Evolutionary conservation across 495 filamentous ascomycete species (phyloP), one percentile per base, ranked within the genome.

Genomic region (Polyplosphaeria fusca): DNA sequence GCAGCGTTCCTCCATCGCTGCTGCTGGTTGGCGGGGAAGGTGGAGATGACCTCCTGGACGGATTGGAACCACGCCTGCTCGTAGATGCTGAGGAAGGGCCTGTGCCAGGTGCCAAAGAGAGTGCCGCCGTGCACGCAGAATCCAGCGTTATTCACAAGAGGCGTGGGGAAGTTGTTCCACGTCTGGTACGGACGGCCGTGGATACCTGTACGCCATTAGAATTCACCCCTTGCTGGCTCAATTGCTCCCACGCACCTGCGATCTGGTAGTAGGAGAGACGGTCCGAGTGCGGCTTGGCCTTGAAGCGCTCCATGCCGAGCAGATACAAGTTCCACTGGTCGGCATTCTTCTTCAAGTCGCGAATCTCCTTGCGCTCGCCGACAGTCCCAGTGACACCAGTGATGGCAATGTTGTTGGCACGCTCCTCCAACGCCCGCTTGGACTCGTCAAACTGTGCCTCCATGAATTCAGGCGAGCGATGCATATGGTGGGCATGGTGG

Each of bases 51-150:
- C 25, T 57, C 65, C 55, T 78, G 72, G 24, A 79, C 71, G 32
- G 78, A 68, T 16, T 67, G 68, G 56, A 74, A 79, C 45, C 84
- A 65, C 4, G 77, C 73, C 81, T 85, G 81, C 82, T 88, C 86
- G 59, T 79, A 82, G 41, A 88, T 67, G 40, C 77, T 77, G 52
- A 88, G 75, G 67, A 87, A 89, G 14, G 84, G 80, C 45, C 86
- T 76, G 72, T 89, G 86, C 86, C 86, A 89, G 24, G 83, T 76
- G 41, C 79, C 76, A 61, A 88, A 88, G 38, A 89, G 71, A 30
- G 77, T 76, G 13, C 79, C 83, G 18, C 73, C 71, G 68, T 89
- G 86, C 22, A 75, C 73, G 60, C 86, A 89, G 58, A 84, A 87
- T 5, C 85, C 86, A 30, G 70, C 73, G 27, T 70, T 55, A 64